phyloP scores from a whole-genome alignment of 495 filamentous ascomycete species.

The Xylaria grammica region DNA sequence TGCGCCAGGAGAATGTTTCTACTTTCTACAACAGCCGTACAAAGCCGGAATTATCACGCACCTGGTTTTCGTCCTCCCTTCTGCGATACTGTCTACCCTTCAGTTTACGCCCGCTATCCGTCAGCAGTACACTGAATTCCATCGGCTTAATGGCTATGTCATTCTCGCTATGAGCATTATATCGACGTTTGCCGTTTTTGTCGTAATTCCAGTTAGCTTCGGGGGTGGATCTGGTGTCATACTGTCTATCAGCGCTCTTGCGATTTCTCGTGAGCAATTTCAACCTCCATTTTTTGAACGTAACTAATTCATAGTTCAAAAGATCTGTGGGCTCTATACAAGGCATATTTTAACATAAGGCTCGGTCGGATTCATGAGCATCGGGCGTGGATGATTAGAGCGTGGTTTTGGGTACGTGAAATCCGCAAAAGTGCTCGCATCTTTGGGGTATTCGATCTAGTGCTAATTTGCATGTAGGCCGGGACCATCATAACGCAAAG shows the following conservation, averaged over 20 bases:
- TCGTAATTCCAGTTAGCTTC: conserved; percentile 49
- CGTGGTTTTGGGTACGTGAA: conserved; percentile 49
- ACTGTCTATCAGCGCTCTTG: conserved; percentile 39
- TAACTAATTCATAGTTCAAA: not conserved
- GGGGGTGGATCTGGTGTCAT: conserved; percentile 53
- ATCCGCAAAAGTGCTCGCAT: not conserved
- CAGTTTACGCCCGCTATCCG: conserved; percentile 62
- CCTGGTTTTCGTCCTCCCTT: conserved; percentile 53
- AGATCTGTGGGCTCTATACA: conserved; percentile 34
- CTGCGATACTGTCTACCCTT: conserved; percentile 49
- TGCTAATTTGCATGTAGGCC: conserved; percentile 22
- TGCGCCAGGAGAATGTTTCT: conserved; percentile 56
- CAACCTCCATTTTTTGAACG: not conserved
- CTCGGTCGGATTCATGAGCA: conserved; percentile 61
- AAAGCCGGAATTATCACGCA: conserved; percentile 56
- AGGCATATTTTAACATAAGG: conserved; percentile 60
- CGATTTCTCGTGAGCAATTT: conserved; percentile 33
- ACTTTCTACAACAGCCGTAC: conserved; percentile 39
- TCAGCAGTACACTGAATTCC: conserved; percentile 48
- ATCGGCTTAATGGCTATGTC: conserved; percentile 61
- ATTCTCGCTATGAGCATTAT: conserved; percentile 50
- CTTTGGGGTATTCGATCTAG: not conserved
- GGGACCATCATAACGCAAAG: conserved; percentile 57
- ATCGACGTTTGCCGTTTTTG: conserved; percentile 48
- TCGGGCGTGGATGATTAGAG: conserved; percentile 62